Conservation (phyloP, 2,329 filamentous ascomycete species). For the Trichoderma afroharzianum region DNA sequence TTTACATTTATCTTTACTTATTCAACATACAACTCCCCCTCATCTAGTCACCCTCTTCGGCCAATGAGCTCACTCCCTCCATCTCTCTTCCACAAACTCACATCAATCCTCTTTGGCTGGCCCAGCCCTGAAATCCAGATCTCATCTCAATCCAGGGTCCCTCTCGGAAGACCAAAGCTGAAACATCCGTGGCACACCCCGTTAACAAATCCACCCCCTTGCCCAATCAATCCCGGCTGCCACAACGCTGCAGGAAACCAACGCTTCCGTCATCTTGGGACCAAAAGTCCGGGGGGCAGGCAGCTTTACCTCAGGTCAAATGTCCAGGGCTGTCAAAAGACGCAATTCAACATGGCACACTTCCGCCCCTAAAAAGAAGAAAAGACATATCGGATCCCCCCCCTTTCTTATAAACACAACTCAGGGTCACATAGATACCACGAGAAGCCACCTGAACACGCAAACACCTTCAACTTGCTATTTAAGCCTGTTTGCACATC, state of each 20-base stretch:
- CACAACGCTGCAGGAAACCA: not conserved
- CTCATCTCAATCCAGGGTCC: not conserved
- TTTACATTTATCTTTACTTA: not conserved
- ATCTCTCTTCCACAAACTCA: not conserved
- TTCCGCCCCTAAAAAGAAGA: not conserved
- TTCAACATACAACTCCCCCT: not conserved
- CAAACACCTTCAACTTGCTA: conserved; percentile 7
- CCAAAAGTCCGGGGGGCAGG: not conserved
- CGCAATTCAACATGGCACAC: not conserved
- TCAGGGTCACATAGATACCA: not conserved
- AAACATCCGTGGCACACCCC: conserved; percentile 2
- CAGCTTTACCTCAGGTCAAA: not conserved
- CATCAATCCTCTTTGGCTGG: not conserved
- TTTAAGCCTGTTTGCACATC: conserved; percentile 14
- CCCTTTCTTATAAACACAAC: not conserved
- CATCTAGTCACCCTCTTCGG: not conserved
- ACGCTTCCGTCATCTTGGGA: not conserved
- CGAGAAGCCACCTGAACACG: not conserved
- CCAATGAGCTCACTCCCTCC: not conserved
- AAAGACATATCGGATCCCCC: not conserved
- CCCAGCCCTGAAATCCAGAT: not conserved
- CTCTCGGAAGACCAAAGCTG: not conserved
- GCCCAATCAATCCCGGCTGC: not conserved
- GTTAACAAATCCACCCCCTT: not conserved
- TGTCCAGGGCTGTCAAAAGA: not conserved